Conservation (phyloP, 2,329 filamentous ascomycete genomes). For the Aspergillus intermedius region DNA sequence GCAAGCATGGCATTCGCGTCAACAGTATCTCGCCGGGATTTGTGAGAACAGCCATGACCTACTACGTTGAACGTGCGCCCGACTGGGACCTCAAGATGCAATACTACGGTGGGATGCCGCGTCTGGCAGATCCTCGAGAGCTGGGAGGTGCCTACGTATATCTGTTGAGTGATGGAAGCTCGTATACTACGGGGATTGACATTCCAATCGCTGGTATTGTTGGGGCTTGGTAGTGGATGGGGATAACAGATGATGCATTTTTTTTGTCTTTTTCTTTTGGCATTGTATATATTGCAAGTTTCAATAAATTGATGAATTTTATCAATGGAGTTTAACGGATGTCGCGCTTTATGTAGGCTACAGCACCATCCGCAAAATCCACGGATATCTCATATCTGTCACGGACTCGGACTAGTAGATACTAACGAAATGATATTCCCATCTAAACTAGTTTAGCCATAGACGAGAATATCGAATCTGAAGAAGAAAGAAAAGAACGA, state of each 20-base stretch:
- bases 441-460: no score
- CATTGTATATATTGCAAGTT: no score
- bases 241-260: background rate
- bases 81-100: conserved; percentile 54
- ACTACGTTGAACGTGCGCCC: conserved; percentile 46
- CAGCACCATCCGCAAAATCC: no score
- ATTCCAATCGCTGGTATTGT: conserved; percentile 36
- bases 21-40: conserved; percentile 45
- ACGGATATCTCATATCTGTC: no score
- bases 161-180: conserved; percentile 43
- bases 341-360: no score
- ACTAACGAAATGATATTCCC: no score
- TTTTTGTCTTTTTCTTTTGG: no score
- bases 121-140: conserved; percentile 49
- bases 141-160: conserved; percentile 54
- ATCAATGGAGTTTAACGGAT: no score
- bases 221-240: conserved; percentile 19
- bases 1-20: conserved; percentile 32
- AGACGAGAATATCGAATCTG: no score
- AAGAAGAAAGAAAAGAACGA: no score
- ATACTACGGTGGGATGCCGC: conserved; percentile 53
- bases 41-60: conserved; percentile 41
- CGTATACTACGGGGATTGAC: conserved; percentile 33
- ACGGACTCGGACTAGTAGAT: no score
- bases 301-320: no score